Base-by-base conservation (phyloP, 2,329 filamentous ascomycete genomes). In the Trichoderma pleuroti region DNA sequence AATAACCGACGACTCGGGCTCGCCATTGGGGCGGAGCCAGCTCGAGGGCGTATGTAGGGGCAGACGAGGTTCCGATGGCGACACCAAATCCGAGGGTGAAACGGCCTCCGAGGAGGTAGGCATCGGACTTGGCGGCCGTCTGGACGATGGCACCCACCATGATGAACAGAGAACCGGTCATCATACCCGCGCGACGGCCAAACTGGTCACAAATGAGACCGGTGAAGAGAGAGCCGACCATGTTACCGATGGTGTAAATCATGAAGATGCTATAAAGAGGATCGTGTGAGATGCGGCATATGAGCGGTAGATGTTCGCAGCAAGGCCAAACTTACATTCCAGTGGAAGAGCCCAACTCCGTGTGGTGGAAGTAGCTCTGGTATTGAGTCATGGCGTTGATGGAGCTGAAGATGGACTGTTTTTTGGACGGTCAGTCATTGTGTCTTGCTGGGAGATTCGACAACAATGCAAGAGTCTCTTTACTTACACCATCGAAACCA, bases 1-100 rank as follows among this genome's bases (percentile, higher is more conserved):
- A 82, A 18, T 81, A 78, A 3, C 81, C 81, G 0, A 81, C 81
- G 0, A 82, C 72, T 4, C 80, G 77, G 11, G 81, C 86, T 69
- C 86, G 80, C 84, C 84, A 87, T 65, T 82, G 78, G 0, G 86
- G 86, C 73, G 87, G 86, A 0, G 86, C 84, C 75, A 88, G 81
- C 75, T 88, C 86, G 11, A 81, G 76, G 7, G 82, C 81, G 61
- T 82, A 83, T 0, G 79, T 81, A 2, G 81, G 81, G 5, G 81
- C 81, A 5, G 80, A 78, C 1, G 81, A 80, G 0, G 79, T 81
- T 26, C 79, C 80, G 65, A 82, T 82, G 14, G 80, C 79, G 7
- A 83, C 81, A 18, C 82, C 82, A 67, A 89, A 88, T 21, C 87
- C 87, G 0, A 89, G 83, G 5, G 88, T 77, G 73, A 89, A 88